These are phyloP conservation scores for Scutellaria barbata DNA, from an alignment of 257 asterid genomes.

Conservation along the genomic window DNA sequence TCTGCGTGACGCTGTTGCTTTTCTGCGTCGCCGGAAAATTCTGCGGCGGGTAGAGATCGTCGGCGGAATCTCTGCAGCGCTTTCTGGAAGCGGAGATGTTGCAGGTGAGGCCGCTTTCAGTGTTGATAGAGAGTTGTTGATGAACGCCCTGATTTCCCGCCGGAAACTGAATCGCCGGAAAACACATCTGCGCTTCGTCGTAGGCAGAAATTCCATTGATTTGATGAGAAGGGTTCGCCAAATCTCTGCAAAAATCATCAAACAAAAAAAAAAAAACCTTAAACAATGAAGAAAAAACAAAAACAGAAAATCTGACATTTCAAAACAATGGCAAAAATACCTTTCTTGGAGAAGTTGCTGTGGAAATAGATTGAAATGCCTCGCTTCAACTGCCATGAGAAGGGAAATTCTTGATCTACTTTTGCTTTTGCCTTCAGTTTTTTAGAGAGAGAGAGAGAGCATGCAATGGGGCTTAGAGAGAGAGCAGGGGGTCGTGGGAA, in stretches of 20 bases:
- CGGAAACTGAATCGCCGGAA: slow-evolving; percentile 21
- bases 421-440: too few species aligned
- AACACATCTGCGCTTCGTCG: slow-evolving; percentile 38
- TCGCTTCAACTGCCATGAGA: slow-evolving; percentile 77
- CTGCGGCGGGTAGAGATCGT: not conserved
- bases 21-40: slow-evolving; percentile 29
- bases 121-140: slow-evolving; percentile 45
- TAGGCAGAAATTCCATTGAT: slow-evolving; percentile 28
- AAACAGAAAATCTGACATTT: not conserved
- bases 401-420: not conserved
- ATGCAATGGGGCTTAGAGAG: slow-evolving; percentile 33
- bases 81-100: slow-evolving; percentile 45
- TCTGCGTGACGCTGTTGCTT: not conserved
- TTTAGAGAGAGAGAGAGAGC: slow-evolving; percentile 28
- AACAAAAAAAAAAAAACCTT: not conserved
- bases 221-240: slow-evolving; percentile 33
- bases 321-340: slow-evolving; percentile 15
- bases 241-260: slow-evolving; percentile 39
- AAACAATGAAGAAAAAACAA: too few species aligned
- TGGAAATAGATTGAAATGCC: slow-evolving; percentile 49
- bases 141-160: slow-evolving; percentile 29
- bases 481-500: slow-evolving; percentile 15
- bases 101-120: slow-evolving; percentile 52
- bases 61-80: slow-evolving; percentile 49
- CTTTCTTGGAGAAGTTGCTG: slow-evolving; percentile 46